Evolutionary conservation across 1,139 yeast species (phyloP), one percentile per base, ranked within the genome.

Genomic region (Kurtzmaniella quercitrusa): DNA sequence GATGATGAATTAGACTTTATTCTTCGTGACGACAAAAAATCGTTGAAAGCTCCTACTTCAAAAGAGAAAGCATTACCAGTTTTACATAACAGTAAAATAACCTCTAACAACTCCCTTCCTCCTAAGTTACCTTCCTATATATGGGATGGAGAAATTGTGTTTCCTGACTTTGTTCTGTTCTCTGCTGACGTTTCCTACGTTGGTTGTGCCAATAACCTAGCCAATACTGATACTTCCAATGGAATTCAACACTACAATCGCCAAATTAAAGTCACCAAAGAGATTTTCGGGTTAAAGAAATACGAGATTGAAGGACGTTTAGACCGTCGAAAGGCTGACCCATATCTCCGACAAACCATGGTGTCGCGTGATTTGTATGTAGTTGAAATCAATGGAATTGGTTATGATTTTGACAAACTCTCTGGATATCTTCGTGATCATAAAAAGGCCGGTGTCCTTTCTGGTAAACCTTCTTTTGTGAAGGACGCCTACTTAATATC

Each of bases 401-500:
- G 56, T 3, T 42, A 47, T 2, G 68, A 66, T 23, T 81, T 69
- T 54, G 62, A 68, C 35, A 75, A 71, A 46, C 61, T 86, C 36
- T 80, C 68, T 57, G 68, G 74, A 23, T 83, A 83, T 56, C 75
- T 83, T 50, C 54, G 63, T 34, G 53, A 65, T 3, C 67, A 77
- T 38, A 57, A 61, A 38, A 80, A 82, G 54, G 80, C 73, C 40
- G 94, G 91, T 0, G 93, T 84, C 16, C 64, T 85, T 38, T 70
- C 77, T 32, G 71, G 68, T 17, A 67, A 60, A 47, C 78, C 76
- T 1, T 50, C 58, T 17, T 68, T 71, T 49, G 82, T 83, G 28
- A 84, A 84, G 54, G 94, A 85, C 56, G 72, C 82, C 2, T 86
- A 85, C 58, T 50, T 86, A 38, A 58, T 84, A 28, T 73, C 87